phyloP scores from a whole-genome alignment of 805 yeast genomes.

The Monosporozyma yasuniensis region DNA sequence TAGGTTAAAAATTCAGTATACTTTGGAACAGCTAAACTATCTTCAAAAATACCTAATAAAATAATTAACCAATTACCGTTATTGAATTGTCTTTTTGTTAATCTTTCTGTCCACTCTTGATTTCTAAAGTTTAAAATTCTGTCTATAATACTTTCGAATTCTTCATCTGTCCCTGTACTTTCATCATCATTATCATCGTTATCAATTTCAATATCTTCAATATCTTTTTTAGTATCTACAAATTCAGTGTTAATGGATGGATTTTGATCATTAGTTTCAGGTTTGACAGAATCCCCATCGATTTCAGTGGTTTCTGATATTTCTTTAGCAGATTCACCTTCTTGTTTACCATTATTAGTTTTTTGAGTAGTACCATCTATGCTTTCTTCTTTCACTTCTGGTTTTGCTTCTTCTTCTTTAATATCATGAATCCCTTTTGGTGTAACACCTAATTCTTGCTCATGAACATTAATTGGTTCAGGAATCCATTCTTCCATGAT shows the following conservation, averaged over 20 bases:
- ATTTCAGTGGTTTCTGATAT: background rate
- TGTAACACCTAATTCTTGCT: background rate
- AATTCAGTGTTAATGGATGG: background rate
- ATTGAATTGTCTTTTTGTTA: slow-evolving; percentile 62
- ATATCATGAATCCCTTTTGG: slow-evolving; percentile 1
- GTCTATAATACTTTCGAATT: slow-evolving; percentile 23
- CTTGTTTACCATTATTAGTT: background rate
- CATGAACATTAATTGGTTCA: background rate
- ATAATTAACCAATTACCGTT: slow-evolving; percentile 84
- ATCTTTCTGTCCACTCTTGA: slow-evolving; percentile 66
- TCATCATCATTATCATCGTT: slow-evolving; percentile 18
- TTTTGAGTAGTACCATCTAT: background rate
- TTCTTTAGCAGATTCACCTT: background rate
- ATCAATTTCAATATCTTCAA: background rate
- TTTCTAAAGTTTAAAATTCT: slow-evolving; percentile 47
- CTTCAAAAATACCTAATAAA: slow-evolving; percentile 57
- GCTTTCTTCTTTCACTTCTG: background rate
- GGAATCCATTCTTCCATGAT: slow-evolving; percentile 26
- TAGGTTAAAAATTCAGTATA: slow-evolving; percentile 34
- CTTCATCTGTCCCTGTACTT: slow-evolving; percentile 6
- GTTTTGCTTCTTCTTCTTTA: background rate
- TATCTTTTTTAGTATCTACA: background rate
- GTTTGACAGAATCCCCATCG: background rate
- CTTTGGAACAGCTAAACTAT: slow-evolving; percentile 23
- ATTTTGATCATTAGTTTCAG: background rate